A percentile compares a stretch with the other conserved stretches of the same genome.
phyloP scores from a whole-genome alignment of 1,139 yeast genomes.

The Kurtzmaniella quercitrusa region DNA sequence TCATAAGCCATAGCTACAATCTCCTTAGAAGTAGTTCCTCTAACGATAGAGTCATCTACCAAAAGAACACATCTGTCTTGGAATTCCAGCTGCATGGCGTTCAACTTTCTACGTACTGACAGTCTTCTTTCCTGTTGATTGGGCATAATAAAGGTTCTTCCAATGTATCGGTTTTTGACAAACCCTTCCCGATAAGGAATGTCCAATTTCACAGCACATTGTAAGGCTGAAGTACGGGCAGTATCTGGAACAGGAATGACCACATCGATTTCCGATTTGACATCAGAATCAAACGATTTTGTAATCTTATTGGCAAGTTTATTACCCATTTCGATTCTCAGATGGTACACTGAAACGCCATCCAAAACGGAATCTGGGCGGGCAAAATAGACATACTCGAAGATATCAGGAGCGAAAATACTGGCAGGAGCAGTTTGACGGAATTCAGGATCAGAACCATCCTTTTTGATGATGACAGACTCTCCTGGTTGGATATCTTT shows the following conservation, averaged over 20 bases:
- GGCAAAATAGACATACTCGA: slow-evolving; percentile 96
- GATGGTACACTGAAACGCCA: slow-evolving; percentile 90
- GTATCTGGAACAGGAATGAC: slow-evolving; percentile 99
- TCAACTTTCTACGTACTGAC: slow-evolving; percentile 88
- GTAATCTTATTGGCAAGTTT: slow-evolving; percentile 75
- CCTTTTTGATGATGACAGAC: slow-evolving; percentile 87
- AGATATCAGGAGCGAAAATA: slow-evolving; percentile 88
- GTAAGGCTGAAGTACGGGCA: slow-evolving; percentile 88
- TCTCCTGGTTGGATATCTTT: slow-evolving; percentile 91
- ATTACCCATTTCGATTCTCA: slow-evolving; percentile 92
- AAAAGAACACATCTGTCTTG: slow-evolving; percentile 79
- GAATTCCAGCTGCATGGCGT: slow-evolving; percentile 95
- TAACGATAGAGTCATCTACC: slow-evolving; percentile 94
- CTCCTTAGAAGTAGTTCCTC: slow-evolving; percentile 96
- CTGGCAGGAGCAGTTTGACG: slow-evolving; percentile 80
- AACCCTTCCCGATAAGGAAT: slow-evolving; percentile 95
- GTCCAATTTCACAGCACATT: slow-evolving; percentile 78
- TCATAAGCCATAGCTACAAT: slow-evolving; percentile 97
- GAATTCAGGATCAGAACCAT: slow-evolving; percentile 63
- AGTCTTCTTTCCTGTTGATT: slow-evolving; percentile 93
- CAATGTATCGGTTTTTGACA: slow-evolving; percentile 93
- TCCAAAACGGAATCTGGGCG: slow-evolving; percentile 96
- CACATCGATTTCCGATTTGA: slow-evolving; percentile 68
- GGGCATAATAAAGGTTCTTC: slow-evolving; percentile 98
- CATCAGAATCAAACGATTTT: slow-evolving; percentile 38